Conservation (phyloP, 176 grass and related monocot species). For the Musa itinerans region DNA sequence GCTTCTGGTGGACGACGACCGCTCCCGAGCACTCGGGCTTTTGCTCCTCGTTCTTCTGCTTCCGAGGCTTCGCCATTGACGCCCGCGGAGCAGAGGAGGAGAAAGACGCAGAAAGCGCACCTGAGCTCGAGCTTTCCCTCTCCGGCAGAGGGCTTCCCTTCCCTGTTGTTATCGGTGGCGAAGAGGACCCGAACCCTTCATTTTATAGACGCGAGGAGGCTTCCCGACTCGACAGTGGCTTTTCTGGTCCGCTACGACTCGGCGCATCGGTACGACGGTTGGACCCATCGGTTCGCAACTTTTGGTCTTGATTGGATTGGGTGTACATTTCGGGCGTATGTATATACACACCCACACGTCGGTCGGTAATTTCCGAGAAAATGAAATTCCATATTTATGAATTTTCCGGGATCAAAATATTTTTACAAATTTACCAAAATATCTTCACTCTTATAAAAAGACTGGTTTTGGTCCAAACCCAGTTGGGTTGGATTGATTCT, state of each 20-base stretch:
- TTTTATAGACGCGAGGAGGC: background rate
- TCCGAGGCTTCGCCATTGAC: slow-evolving; percentile 82
- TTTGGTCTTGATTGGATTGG: no score
- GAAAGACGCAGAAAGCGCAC: background rate
- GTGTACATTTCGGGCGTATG: no score
- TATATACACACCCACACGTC: no score
- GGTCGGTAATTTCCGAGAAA: no score
- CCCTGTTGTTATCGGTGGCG: background rate
- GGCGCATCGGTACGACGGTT: background rate
- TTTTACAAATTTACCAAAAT: no score
- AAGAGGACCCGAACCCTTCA: background rate
- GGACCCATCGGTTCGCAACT: no score
- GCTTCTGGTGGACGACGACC: slow-evolving; percentile 86
- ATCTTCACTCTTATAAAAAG: no score
- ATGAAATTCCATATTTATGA: no score
- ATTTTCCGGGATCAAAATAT: no score
- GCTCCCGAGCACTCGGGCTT: slow-evolving; percentile 38
- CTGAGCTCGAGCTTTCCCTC: background rate
- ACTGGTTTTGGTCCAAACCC: no score
- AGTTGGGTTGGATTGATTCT: no score
- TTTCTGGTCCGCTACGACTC: background rate
- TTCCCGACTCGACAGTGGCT: background rate
- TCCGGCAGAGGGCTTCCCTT: background rate
- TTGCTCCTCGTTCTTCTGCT: slow-evolving; percentile 79
- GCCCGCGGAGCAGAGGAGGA: background rate